These are phyloP conservation scores for Dioscorea zingiberensis DNA, from an alignment of 106 monocot genomes.

Conservation along the genomic window DNA sequence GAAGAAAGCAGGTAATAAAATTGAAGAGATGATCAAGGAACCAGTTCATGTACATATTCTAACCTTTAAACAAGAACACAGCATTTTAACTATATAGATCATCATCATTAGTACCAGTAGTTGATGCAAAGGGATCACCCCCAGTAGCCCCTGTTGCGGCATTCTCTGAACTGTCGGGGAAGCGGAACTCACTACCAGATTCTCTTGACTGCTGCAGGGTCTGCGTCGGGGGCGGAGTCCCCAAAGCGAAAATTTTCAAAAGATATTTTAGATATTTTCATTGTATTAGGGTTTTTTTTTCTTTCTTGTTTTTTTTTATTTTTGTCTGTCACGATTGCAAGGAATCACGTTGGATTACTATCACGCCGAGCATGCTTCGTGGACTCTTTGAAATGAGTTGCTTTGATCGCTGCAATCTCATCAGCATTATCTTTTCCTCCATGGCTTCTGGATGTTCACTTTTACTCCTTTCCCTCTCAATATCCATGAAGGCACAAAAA, in stretches of 20 bases:
- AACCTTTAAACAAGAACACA: too few species aligned
- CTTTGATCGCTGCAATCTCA: constrained; percentile 74
- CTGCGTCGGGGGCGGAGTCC: too few species aligned
- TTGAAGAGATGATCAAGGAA: too few species aligned
- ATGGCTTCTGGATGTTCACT: constrained; percentile 80
- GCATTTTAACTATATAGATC: constrained; percentile 76
- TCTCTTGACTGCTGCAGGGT: constrained; percentile 85
- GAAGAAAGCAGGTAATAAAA: too few species aligned
- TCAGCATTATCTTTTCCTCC: constrained; percentile 70
- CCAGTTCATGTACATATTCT: too few species aligned
- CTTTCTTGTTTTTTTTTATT: too few species aligned
- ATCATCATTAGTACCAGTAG: constrained; percentile 50
- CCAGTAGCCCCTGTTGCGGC: constrained; percentile 25
- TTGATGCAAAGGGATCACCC: constrained; percentile 51
- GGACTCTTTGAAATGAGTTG: constrained; percentile 76
- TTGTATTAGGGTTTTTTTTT: too few species aligned
- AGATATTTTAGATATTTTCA: too few species aligned
- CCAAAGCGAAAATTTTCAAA: too few species aligned
- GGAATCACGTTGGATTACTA: too few species aligned
- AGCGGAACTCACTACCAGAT: constrained; percentile 78
- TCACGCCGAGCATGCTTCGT: constrained; percentile 86
- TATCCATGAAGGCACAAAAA: constrained; percentile 33
- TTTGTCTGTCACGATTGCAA: too few species aligned
- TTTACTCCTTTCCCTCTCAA: constrained; percentile 68
- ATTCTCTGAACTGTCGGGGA: constrained; percentile 61